A percentile compares a stretch with the other conserved stretches of the same genome.
These are phyloP conservation scores for Meyerozyma athensensis DNA, from an alignment of 1,139 yeast genomes.

Conservation along the genomic window DNA sequence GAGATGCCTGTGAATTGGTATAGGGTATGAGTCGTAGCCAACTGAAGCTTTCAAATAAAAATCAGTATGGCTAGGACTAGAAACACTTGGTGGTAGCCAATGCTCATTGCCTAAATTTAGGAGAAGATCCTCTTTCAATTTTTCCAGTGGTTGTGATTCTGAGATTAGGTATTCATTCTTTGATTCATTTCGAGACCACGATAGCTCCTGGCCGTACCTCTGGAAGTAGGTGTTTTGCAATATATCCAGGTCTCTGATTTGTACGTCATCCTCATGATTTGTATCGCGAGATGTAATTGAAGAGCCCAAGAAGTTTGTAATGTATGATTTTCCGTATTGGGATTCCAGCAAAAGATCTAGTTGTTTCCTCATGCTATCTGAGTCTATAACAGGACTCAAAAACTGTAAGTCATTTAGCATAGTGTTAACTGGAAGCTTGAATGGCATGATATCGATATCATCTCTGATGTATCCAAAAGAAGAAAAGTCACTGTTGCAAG, in stretches of 20 bases:
- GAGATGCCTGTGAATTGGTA: constrained; percentile 30
- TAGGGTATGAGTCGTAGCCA: constrained; percentile 3
- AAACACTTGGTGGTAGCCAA: neutral
- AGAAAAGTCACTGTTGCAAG: constrained; percentile 61
- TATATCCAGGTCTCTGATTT: constrained; percentile 11
- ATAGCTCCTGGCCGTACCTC: too few relatives aligned
- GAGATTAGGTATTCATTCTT: too few relatives aligned
- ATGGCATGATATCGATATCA: constrained; percentile 53
- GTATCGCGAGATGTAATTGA: constrained; percentile 4
- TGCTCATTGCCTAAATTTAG: too few relatives aligned
- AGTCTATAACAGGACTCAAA: constrained; percentile 37
- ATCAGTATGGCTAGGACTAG: neutral
- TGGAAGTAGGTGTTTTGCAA: too few relatives aligned
- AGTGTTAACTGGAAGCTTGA: constrained; percentile 40
- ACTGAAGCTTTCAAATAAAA: neutral
- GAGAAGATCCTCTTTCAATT: too few relatives aligned
- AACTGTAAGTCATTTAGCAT: constrained; percentile 44
- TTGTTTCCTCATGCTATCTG: constrained; percentile 25
- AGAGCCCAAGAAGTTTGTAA: constrained; percentile 18
- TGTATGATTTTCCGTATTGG: constrained; percentile 19
- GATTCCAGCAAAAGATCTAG: constrained; percentile 25
- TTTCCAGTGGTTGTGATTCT: too few relatives aligned
- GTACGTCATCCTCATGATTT: constrained; percentile 21
- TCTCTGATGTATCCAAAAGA: constrained; percentile 69
- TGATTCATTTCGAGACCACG: too few relatives aligned